Conservation (phyloP, 495 filamentous ascomycete species). For the Aspergillus ellipticus region DNA sequence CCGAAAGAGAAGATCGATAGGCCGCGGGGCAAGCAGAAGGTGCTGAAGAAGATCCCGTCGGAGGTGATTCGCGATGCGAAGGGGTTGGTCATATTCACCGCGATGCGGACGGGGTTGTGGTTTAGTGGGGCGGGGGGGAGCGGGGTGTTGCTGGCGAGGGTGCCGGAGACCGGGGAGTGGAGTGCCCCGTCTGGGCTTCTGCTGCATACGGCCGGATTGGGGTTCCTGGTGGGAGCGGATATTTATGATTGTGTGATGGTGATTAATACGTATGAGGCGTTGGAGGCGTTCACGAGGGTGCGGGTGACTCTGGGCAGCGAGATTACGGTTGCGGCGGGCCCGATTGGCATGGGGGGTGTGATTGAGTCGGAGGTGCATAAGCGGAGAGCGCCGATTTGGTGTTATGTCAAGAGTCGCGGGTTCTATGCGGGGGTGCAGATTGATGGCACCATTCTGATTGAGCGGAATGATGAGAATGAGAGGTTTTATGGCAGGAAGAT, state of each 20-base stretch:
- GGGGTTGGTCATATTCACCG: conserved; percentile 86
- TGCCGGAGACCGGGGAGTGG: conserved; percentile 76
- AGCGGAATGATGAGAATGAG: conserved; percentile 86
- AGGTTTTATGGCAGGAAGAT: conserved; percentile 74
- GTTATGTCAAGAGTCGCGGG: conserved; percentile 83
- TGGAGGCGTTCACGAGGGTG: conserved; percentile 75
- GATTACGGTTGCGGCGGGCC: conserved; percentile 71
- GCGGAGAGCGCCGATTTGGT: conserved; percentile 71
- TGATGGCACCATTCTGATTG: conserved; percentile 79
- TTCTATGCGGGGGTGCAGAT: conserved; percentile 81
- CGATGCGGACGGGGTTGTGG: conserved; percentile 92
- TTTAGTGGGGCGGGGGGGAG: conserved; percentile 78
- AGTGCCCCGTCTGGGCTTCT: conserved; percentile 83
- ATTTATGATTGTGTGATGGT: conserved; percentile 92
- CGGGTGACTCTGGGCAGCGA: conserved; percentile 76
- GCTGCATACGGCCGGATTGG: conserved; percentile 78
- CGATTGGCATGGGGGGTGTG: conserved; percentile 69
- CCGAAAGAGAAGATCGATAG: conserved; percentile 44
- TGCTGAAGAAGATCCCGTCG: conserved; percentile 81
- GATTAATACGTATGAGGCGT: conserved; percentile 76
- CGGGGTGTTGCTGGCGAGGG: conserved; percentile 76
- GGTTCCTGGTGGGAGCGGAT: conserved; percentile 84
- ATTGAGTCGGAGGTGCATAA: conserved; percentile 71
- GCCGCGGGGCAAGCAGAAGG: conserved; percentile 62
- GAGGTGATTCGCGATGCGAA: conserved; percentile 81